phyloP scores from a whole-genome alignment of 108 stramenopile genomes.

The Stephanodiscus minutulus region DNA sequence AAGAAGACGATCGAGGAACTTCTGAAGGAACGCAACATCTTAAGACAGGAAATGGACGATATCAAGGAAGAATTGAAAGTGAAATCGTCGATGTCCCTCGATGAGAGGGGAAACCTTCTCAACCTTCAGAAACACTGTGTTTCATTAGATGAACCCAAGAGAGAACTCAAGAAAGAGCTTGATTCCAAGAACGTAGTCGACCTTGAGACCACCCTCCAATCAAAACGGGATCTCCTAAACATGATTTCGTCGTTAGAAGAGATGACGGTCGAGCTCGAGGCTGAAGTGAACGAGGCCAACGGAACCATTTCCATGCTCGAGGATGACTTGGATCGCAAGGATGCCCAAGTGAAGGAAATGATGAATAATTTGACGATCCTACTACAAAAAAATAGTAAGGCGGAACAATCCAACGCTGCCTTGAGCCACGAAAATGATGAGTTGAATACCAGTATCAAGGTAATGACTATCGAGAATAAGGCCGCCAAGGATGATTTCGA shows the following conservation, averaged over 20 bases:
- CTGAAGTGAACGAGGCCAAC: constrained; percentile 6
- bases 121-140: background rate
- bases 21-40: constrained; percentile 5
- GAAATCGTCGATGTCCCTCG: too few relatives aligned
- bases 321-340: constrained; percentile 43
- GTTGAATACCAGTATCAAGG: constrained; percentile 24
- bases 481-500: constrained; percentile 34
- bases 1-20: constrained; percentile 9
- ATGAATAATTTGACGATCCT: constrained; percentile 16
- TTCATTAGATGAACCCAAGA: too few relatives aligned
- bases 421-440: constrained; percentile 23
- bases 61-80: constrained; percentile 1
- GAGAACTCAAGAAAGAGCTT: background rate
- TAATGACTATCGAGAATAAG: constrained; percentile 28
- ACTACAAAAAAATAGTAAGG: constrained; percentile 26
- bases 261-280: constrained; percentile 26
- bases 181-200: background rate
- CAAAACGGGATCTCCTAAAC: background rate
- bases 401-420: constrained; percentile 12
- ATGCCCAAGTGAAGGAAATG: constrained; percentile 21
- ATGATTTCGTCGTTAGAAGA: background rate
- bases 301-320: constrained; percentile 31
- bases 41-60: constrained; percentile 7
- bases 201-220: background rate
- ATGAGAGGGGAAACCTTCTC: background rate